Evolutionary conservation across 768 basidiomycete species (phyloP).

Genomic region (Serpula lacrymans): DNA sequence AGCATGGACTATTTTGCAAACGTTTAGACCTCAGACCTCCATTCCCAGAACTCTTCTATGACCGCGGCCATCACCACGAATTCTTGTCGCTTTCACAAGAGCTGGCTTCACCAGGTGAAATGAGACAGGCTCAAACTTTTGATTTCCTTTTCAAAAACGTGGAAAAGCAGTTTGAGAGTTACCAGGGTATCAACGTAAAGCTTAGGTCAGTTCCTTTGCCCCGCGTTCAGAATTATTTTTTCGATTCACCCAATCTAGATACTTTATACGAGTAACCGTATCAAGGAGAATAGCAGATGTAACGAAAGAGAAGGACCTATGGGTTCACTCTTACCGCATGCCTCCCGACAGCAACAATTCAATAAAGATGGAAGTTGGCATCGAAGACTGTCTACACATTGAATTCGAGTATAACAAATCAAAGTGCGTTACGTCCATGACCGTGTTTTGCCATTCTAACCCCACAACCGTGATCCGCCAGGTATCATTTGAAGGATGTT

Average conservation of each 20-base stretch:
- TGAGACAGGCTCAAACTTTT: conserved; percentile 94
- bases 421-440: conserved; percentile 58
- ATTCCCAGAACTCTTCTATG: conserved; percentile 81
- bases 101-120: conserved; percentile 92
- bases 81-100: conserved; percentile 96
- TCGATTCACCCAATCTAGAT: conserved; percentile 46
- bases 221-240: neutral
- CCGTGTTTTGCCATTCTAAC: conserved; percentile 4
- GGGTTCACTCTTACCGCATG: conserved; percentile 99
- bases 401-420: conserved; percentile 99
- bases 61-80: conserved; percentile 97
- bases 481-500: conserved; percentile 98
- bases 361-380: conserved; percentile 99
- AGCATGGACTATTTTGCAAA: no score
- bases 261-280: conserved; percentile 88
- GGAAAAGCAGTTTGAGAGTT: conserved; percentile 98
- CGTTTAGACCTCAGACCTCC: conserved; percentile 5
- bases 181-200: conserved; percentile 98
- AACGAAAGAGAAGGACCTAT: conserved; percentile 87
- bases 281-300: conserved; percentile 93
- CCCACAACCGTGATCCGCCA: conserved; percentile 26
- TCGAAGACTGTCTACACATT: conserved; percentile 98
- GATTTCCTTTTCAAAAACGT: conserved; percentile 99
- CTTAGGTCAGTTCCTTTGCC: conserved; percentile 58
- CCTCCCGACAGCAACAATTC: conserved; percentile 97